phyloP scores from a whole-genome alignment of 2,329 filamentous ascomycete species.

The Cercospora beticola region DNA sequence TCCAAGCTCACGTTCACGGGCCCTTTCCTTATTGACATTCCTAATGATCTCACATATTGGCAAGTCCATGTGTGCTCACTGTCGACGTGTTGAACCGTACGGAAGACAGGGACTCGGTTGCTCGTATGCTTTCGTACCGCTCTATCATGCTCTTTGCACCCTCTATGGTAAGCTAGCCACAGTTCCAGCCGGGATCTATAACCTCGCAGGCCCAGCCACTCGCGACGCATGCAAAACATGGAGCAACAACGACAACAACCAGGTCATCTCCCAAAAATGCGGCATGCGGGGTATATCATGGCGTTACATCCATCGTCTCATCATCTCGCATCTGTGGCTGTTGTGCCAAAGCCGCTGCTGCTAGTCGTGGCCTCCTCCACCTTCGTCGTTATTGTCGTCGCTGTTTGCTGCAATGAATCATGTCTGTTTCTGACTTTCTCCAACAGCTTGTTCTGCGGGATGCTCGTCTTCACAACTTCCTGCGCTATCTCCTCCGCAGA shows the following conservation, averaged over 20 bases:
- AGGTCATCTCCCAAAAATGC: background rate
- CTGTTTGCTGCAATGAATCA: conserved; percentile 4
- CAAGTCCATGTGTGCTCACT: background rate
- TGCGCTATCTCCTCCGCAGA: conserved; percentile 1
- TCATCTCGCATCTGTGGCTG: background rate
- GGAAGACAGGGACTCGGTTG: background rate
- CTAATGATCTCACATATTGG: background rate
- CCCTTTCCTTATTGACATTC: background rate
- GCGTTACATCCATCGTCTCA: background rate
- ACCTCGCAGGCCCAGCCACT: background rate
- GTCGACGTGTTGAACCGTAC: background rate
- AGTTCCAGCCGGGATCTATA: background rate
- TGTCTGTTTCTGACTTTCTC: background rate
- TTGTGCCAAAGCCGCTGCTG: background rate
- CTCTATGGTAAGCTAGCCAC: background rate
- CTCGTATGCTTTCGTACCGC: background rate
- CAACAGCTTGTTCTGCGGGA: conserved; percentile 4
- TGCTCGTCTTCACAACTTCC: background rate
- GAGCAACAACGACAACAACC: background rate
- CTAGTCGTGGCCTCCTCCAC: background rate
- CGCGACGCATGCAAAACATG: background rate
- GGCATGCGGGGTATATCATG: background rate
- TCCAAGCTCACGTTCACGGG: background rate
- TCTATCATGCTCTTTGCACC: background rate
- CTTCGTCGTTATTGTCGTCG: background rate